Percentiles rank a stretch among this genome's conserved stretches.
Conservation (phyloP, 2,329 filamentous ascomycete species). For the Madurella mycetomatis region DNA sequence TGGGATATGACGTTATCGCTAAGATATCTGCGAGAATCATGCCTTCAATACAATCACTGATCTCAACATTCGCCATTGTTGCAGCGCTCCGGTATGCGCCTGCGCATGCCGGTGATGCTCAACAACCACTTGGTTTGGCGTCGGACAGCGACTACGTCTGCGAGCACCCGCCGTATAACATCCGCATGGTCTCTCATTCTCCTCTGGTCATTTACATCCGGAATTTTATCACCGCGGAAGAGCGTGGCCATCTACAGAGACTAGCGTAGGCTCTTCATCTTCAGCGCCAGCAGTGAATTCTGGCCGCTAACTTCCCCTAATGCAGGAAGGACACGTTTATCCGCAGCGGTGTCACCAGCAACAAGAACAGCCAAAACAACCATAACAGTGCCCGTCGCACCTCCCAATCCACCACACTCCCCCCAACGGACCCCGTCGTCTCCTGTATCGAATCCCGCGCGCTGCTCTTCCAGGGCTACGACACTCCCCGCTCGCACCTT, state of each 20-base stretch:
- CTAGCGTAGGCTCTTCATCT: conserved; percentile 35
- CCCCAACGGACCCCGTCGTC: conserved; percentile 38
- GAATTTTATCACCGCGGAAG: conserved; percentile 41
- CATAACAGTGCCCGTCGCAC: conserved; percentile 37
- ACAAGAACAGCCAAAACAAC: conserved; percentile 21
- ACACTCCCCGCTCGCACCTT: conserved; percentile 34
- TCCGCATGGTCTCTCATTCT: conserved; percentile 43
- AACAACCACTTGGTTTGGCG: background rate
- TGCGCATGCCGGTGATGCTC: background rate
- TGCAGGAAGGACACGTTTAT: conserved; percentile 40
- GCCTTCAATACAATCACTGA: conserved; percentile 10
- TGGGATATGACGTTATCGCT: no score
- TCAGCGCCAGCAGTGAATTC: no score
- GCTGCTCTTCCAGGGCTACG: conserved; percentile 42
- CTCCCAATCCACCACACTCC: conserved; percentile 43
- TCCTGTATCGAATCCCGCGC: conserved; percentile 46
- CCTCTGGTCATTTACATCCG: conserved; percentile 48
- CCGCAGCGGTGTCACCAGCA: conserved; percentile 38
- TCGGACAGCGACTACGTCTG: conserved; percentile 15
- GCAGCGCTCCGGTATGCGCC: background rate
- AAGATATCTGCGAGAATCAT: background rate
- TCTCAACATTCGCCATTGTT: conserved; percentile 2
- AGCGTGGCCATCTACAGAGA: conserved; percentile 39
- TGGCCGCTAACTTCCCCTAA: no score
- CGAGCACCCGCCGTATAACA: conserved; percentile 34